These are phyloP conservation scores for Gossypium schwendimanii DNA, from an alignment of 441 rosid genomes.

Conservation along the genomic window DNA sequence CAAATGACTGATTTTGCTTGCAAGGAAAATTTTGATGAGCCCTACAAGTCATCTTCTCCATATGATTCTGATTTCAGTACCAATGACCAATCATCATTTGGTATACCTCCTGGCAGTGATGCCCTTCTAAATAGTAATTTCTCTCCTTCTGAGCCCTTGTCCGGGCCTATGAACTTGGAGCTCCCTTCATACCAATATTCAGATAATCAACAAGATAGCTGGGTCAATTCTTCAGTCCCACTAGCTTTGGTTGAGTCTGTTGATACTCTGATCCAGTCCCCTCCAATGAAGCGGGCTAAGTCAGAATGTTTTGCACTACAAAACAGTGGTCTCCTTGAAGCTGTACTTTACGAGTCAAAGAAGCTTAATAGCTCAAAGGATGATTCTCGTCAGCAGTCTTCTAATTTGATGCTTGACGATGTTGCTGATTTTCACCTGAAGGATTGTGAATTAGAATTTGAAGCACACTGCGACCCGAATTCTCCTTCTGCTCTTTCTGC, in stretches of 20 bases:
- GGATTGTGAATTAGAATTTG: constrained; percentile 48
- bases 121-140: constrained; percentile 68
- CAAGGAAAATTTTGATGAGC: background rate
- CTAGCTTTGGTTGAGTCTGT: constrained; percentile 62
- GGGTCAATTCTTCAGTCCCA: constrained; percentile 49
- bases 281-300: constrained; percentile 40
- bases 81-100: constrained; percentile 37
- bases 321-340: constrained; percentile 89
- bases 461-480: constrained; percentile 51
- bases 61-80: constrained; percentile 45
- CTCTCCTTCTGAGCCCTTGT: constrained; percentile 74
- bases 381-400: constrained; percentile 52
- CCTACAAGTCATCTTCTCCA: constrained; percentile 45
- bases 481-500: constrained; percentile 58
- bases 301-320: constrained; percentile 52
- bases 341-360: constrained; percentile 72
- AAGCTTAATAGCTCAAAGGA: constrained; percentile 56
- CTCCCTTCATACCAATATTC: constrained; percentile 99
- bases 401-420: constrained; percentile 58
- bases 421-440: constrained; percentile 40
- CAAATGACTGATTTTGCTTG: background rate
- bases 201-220: constrained; percentile 59
- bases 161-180: constrained; percentile 91
- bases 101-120: constrained; percentile 61
- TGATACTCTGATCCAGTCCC: constrained; percentile 74